Percentiles rank a stretch among this genome's conserved stretches.
These are phyloP conservation scores for Pestalotiopsis sp. DNA, from an alignment of 2,329 filamentous ascomycete species.

Conservation along the genomic window DNA sequence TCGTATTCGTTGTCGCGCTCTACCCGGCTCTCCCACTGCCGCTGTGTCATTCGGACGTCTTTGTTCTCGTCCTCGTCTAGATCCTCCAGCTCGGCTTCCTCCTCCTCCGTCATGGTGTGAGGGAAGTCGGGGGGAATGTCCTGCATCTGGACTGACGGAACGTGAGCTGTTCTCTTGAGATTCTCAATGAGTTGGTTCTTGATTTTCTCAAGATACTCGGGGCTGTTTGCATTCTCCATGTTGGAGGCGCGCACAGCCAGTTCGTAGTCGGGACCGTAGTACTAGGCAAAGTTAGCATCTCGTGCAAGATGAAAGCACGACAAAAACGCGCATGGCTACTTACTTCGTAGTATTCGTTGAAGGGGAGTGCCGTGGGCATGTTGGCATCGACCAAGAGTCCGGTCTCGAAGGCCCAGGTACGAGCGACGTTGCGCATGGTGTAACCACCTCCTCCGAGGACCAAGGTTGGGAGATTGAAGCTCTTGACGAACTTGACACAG, in stretches of 20 bases:
- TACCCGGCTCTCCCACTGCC: conserved; percentile 79
- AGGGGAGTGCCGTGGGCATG: conserved; percentile 82
- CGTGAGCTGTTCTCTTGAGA: conserved; percentile 80
- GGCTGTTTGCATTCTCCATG: conserved; percentile 88
- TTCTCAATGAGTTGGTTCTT: conserved; percentile 84
- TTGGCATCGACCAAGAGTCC: conserved; percentile 83
- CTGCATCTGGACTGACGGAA: conserved; percentile 89
- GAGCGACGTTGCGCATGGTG: conserved; percentile 94
- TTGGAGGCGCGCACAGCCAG: conserved; percentile 88
- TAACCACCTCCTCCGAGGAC: conserved; percentile 95
- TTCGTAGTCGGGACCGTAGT: conserved; percentile 89
- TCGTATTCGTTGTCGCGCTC: conserved; percentile 80
- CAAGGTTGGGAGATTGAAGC: conserved; percentile 81
- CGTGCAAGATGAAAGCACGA: neutral
- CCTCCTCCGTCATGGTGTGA: conserved; percentile 66
- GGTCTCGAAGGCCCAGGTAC: conserved; percentile 97
- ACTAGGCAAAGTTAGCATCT: conserved; percentile 56
- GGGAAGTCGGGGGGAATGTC: conserved; percentile 68
- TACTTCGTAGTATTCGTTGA: conserved; percentile 92
- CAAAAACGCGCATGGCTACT: neutral
- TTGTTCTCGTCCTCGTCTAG: conserved; percentile 85
- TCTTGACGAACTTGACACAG: conserved; percentile 91
- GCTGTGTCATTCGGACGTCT: conserved; percentile 80
- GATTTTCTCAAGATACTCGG: conserved; percentile 80
- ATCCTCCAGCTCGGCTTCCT: conserved; percentile 67